These are phyloP conservation scores for Linnemannia schmuckeri DNA, from an alignment of 192 early-diverging fungal genomes.

Conservation along the genomic window DNA sequence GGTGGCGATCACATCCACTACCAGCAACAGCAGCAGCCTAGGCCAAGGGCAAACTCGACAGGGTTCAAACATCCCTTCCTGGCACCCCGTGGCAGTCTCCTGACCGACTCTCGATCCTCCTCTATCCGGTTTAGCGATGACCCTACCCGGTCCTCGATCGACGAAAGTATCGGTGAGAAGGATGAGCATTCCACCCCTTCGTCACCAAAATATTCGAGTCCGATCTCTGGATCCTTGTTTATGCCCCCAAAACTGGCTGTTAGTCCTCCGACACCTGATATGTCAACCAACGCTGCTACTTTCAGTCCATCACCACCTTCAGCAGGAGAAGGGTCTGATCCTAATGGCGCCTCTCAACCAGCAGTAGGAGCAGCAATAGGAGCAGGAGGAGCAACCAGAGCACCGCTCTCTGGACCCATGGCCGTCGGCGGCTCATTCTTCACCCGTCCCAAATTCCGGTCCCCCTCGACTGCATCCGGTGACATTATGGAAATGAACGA, in stretches of 20 bases:
- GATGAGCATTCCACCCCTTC: background rate
- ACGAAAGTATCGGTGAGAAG: constrained; percentile 6
- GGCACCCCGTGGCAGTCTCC: constrained; percentile 10
- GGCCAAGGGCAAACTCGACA: constrained; percentile 7
- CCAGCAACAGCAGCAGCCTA: background rate
- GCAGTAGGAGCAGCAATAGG: background rate
- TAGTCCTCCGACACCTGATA: constrained; percentile 27
- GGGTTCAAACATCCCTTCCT: constrained; percentile 26
- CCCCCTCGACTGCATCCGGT: constrained; percentile 27
- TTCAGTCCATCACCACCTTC: constrained; percentile 7
- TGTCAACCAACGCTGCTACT: background rate
- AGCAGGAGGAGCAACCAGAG: background rate
- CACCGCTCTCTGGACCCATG: constrained; percentile 16
- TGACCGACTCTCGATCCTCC: constrained; percentile 26
- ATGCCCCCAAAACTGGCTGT: constrained; percentile 36
- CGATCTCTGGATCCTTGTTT: constrained; percentile 45
- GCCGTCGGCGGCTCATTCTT: constrained; percentile 42
- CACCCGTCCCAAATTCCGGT: constrained; percentile 30
- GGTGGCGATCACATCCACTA: background rate
- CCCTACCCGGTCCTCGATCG: background rate
- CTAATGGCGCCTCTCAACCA: background rate
- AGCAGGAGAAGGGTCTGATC: background rate
- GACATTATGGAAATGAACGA: constrained; percentile 58
- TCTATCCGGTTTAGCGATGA: constrained; percentile 27
- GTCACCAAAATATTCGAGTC: background rate